Percentiles rank a stretch among this genome's conserved stretches.
phyloP scores from a whole-genome alignment of 371 early-diverging fungal genomes.

The Blakeslea trispora region DNA sequence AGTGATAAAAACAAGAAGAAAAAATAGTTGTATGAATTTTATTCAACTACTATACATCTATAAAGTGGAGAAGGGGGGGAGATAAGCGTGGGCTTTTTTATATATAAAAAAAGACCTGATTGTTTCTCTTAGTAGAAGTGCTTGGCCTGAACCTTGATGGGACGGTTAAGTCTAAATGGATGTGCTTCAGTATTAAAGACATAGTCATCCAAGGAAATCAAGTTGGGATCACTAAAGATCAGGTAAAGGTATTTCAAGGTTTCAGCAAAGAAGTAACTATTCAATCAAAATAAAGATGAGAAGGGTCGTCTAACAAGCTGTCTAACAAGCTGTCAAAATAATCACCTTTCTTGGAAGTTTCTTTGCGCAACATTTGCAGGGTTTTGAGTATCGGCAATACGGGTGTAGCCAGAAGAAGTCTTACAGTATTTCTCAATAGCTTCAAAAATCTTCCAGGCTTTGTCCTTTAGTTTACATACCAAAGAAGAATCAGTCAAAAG shows the following conservation, averaged over 20 bases:
- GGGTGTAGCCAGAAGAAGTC: conserved; percentile 63
- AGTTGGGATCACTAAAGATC: conserved; percentile 66
- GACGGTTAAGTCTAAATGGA: conserved; percentile 53
- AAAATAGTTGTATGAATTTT: too few species aligned
- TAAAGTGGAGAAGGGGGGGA: background rate
- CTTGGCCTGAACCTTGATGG: conserved; percentile 37
- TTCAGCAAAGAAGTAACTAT: conserved; percentile 85
- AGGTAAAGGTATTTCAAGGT: conserved; percentile 92
- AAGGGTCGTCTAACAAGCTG: background rate
- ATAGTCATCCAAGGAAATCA: conserved; percentile 74
- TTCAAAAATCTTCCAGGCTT: conserved; percentile 70
- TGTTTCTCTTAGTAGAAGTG: conserved; percentile 7
- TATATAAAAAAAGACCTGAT: too few species aligned
- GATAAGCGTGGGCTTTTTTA: background rate
- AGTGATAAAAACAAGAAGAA: too few species aligned
- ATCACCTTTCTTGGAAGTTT: conserved; percentile 50
- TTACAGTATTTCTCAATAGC: conserved; percentile 69
- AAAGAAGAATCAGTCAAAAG: background rate
- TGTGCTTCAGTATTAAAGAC: conserved; percentile 79
- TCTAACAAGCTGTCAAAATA: background rate
- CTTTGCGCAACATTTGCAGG: conserved; percentile 20
- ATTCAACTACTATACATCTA: background rate
- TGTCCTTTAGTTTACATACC: conserved; percentile 35
- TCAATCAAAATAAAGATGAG: background rate
- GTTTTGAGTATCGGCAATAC: conserved; percentile 55